Base-by-base conservation (phyloP, 169 alveolate species). In the Perkinsus marinus region DNA sequence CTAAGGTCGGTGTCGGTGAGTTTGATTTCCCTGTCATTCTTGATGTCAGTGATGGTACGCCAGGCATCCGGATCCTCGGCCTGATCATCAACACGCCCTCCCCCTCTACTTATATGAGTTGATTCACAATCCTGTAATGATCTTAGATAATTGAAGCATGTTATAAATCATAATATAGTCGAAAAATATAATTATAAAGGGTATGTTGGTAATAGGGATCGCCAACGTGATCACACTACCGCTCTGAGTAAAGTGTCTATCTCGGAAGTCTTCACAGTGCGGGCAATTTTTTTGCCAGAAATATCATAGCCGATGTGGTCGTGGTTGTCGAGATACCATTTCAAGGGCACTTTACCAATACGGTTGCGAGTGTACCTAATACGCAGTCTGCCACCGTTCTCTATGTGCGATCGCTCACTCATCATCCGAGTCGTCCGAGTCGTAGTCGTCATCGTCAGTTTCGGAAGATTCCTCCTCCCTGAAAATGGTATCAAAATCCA, bases 21-120 rank as follows among this genome's bases (percentile, higher is more conserved):
- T 79, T 94, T 95, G 22, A 96, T 96, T 43, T 96, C 95, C 90
- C 95, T 92, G 89, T 98, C 96, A 94, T 97, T 98, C 92, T 97
- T 95, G 91, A 96, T 96, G 94, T 98, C 99, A 47, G 93, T 95
- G 46, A 98, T 95, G 41, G 96, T 97, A 90, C 98, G 93, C 99
- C 99, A 98, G 96, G 98, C 97, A 89, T 96, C 97, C 43, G 97
- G 97, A 93, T 97, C 98, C 47, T 97, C 97, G 39, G 97, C 92
- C 68, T 92, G 93, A 92, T 95, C 94, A 89, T n/a, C n/a, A n/a
- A n/a, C n/a, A n/a, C n/a, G n/a, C n/a, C n/a, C n/a, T n/a, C n/a
- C n/a, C n/a, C n/a, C n/a, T n/a, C n/a, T n/a, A n/a, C n/a, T n/a
- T n/a, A n/a, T n/a, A n/a, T n/a, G n/a, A n/a, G n/a, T n/a, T n/a